A percentile compares a stretch with the other conserved stretches of the same genome.
Evolutionary conservation across 177 flowering plant genomes (phyloP).

Genomic region (Telopea speciosissima): DNA sequence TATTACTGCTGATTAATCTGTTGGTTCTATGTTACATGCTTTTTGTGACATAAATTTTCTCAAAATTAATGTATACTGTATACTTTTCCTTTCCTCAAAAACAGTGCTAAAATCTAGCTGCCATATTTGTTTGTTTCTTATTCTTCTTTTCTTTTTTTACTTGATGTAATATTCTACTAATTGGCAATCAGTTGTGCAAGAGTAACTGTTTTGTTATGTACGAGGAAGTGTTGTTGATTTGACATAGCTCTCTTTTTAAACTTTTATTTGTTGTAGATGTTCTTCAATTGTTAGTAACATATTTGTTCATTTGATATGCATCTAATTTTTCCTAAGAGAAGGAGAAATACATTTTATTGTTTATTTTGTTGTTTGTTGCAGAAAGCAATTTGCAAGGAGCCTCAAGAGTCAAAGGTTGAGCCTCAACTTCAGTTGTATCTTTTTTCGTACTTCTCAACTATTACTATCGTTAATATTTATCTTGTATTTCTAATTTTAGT

Average conservation of each 20-base stretch:
- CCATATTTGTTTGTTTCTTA: background rate
- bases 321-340: too few relatives aligned
- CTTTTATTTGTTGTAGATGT: background rate
- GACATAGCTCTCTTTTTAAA: background rate
- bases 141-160: background rate
- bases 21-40: background rate
- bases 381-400: conserved; percentile 75
- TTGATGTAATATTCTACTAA: background rate
- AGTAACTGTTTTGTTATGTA: background rate
- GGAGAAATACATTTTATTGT: too few relatives aligned
- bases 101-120: background rate
- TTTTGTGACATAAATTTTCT: background rate
- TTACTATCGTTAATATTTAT: background rate
- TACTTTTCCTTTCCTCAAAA: background rate
- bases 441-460: background rate
- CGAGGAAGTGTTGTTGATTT: background rate
- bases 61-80: background rate
- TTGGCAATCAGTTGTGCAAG: background rate
- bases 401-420: conserved; percentile 58
- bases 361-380: conserved; percentile 34
- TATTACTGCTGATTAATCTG: background rate
- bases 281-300: background rate
- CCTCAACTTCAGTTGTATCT: background rate
- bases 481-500: background rate
- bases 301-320: background rate